Conservation (phyloP, 495 filamentous ascomycete species). For the Glarea lozoyensis region DNA sequence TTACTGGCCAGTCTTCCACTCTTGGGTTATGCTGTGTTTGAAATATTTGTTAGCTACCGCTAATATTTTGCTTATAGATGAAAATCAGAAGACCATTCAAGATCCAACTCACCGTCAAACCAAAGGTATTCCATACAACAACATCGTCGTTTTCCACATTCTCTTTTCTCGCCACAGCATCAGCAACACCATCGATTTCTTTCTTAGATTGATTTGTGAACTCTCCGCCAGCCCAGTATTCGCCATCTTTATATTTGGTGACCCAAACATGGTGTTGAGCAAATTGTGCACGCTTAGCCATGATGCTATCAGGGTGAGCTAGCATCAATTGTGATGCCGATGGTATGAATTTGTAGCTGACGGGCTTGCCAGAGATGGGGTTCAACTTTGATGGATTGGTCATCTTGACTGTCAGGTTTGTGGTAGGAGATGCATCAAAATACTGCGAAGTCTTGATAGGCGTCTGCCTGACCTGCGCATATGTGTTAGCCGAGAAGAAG, state of each 20-base stretch:
- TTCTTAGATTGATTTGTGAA: constrained; percentile 78
- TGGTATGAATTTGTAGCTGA: constrained; percentile 69
- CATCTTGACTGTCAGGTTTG: constrained; percentile 71
- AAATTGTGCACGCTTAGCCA: constrained; percentile 71
- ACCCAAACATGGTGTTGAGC: constrained; percentile 75
- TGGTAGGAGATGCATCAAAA: constrained; percentile 50
- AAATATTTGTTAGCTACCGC: background rate
- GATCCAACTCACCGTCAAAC: constrained; percentile 32
- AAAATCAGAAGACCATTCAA: background rate
- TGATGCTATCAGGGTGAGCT: constrained; percentile 55
- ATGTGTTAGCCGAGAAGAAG: too few relatives aligned
- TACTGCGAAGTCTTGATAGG: constrained; percentile 50
- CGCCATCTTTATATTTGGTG: constrained; percentile 65
- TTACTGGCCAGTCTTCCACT: constrained; percentile 45
- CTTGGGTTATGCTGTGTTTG: constrained; percentile 40
- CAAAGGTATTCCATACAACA: constrained; percentile 51
- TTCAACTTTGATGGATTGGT: constrained; percentile 58
- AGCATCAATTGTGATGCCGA: constrained; percentile 72
- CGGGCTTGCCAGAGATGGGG: constrained; percentile 62
- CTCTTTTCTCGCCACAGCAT: constrained; percentile 41
- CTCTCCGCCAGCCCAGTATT: constrained; percentile 71
- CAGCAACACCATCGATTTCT: constrained; percentile 45
- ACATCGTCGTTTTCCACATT: constrained; percentile 41
- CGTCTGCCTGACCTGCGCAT: constrained; percentile 44
- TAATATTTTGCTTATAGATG: background rate